Evolutionary conservation across 2,329 filamentous ascomycete species (phyloP).

Genomic region (Ophiostoma australiae): DNA sequence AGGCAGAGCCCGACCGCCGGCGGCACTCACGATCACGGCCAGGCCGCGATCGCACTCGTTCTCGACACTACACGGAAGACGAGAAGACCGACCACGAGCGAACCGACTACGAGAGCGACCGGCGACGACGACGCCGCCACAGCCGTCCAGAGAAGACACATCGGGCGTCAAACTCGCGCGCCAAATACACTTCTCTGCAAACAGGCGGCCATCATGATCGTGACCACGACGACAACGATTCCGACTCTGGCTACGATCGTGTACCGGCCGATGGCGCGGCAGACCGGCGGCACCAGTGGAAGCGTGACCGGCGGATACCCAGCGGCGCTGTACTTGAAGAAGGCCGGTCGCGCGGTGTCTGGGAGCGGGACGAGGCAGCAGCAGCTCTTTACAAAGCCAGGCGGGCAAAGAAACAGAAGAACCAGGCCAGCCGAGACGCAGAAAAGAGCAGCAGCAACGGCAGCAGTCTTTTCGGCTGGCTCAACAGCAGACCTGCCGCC

Average conservation of each 20-base stretch:
- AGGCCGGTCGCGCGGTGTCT: constrained; percentile 40
- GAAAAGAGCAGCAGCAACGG: constrained; percentile 5
- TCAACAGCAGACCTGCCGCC: neutral
- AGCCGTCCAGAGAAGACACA: neutral
- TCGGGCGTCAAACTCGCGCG: neutral
- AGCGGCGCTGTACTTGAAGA: constrained; percentile 68
- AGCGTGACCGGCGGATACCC: constrained; percentile 53
- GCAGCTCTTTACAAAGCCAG: neutral
- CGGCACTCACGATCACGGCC: constrained; percentile 31
- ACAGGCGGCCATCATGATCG: constrained; percentile 8
- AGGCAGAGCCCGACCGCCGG: constrained; percentile 4
- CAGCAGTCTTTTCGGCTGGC: neutral
- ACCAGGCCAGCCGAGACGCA: neutral
- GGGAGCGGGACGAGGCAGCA: neutral
- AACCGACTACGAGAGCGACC: constrained; percentile 21
- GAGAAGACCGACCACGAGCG: constrained; percentile 14
- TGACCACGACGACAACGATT: constrained; percentile 16
- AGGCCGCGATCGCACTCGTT: constrained; percentile 27
- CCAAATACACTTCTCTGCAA: constrained; percentile 13
- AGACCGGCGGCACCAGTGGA: constrained; percentile 23
- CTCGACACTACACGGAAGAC: constrained; percentile 5
- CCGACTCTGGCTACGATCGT: constrained; percentile 23
- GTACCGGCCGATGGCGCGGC: constrained; percentile 20
- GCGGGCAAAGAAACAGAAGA: neutral
- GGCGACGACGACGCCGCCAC: neutral